These are phyloP conservation scores for Schrenkiella parvula DNA, from an alignment of 345 rosid genomes.

Conservation along the genomic window DNA sequence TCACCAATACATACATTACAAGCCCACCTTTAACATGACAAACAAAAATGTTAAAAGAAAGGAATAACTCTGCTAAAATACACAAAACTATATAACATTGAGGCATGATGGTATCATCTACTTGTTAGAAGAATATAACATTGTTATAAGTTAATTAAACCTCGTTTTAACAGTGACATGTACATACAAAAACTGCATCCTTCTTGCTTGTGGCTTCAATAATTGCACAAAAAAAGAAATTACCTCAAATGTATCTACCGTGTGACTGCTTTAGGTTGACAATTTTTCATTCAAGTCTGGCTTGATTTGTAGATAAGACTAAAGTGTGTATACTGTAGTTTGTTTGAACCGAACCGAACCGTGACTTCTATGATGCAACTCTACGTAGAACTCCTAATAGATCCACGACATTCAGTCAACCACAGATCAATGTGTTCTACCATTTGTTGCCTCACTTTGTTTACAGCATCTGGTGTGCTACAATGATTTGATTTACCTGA, in stretches of 20 bases:
- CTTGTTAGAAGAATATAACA: not conserved
- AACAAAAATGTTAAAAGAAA: not conserved
- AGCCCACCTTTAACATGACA: not conserved
- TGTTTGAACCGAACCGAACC: not conserved
- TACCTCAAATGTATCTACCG: not conserved
- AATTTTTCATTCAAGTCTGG: not conserved
- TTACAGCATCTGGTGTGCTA: conserved; percentile 65
- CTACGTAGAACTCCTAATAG: conserved; percentile 1
- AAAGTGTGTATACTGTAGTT: not conserved
- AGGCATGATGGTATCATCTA: not conserved
- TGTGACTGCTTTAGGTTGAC: not conserved
- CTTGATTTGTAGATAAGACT: not conserved
- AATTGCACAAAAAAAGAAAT: not conserved
- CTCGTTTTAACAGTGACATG: too few species aligned
- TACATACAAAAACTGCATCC: not conserved
- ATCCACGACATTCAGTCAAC: conserved; percentile 65
- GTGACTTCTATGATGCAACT: not conserved
- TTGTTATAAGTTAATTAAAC: too few species aligned
- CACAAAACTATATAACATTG: not conserved
- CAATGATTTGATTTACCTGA: conserved; percentile 70
- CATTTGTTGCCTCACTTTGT: conserved; percentile 70
- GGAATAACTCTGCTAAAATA: not conserved
- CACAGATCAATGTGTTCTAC: conserved; percentile 66
- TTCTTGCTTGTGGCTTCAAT: not conserved
- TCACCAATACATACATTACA: not conserved